These are phyloP conservation scores for Irpex sp. DNA, from an alignment of 1,284 basidiomycete genomes.

Conservation along the genomic window DNA sequence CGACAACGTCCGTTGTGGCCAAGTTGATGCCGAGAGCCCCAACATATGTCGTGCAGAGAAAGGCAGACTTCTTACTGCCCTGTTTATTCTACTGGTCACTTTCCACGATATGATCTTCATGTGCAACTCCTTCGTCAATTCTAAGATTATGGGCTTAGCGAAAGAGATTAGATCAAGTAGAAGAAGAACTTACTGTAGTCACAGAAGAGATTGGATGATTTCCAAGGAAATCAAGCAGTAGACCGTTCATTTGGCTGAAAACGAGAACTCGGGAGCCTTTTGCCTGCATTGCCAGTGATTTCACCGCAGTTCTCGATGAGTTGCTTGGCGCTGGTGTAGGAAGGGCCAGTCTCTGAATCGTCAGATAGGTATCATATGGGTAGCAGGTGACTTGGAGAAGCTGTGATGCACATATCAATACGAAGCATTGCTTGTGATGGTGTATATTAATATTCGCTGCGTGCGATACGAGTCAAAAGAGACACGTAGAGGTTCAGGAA, in stretches of 20 bases:
- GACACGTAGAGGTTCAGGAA: too few species aligned
- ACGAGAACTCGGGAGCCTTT: constrained; percentile 96
- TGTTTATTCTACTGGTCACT: constrained; percentile 99
- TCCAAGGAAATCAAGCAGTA: constrained; percentile 89
- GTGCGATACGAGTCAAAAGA: too few species aligned
- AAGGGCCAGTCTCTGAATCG: constrained; percentile 85
- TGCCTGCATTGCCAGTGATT: constrained; percentile 93
- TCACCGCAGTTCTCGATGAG: constrained; percentile 94
- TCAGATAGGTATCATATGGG: neutral
- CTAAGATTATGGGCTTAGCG: constrained; percentile 35
- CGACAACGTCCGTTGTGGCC: constrained; percentile 92
- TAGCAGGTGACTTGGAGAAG: constrained; percentile 1
- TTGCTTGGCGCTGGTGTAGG: constrained; percentile 98
- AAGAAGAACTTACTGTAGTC: constrained; percentile 62
- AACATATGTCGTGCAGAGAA: constrained; percentile 96
- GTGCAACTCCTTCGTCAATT: constrained; percentile 92
- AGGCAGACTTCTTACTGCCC: constrained; percentile 94
- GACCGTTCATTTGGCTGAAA: constrained; percentile 99
- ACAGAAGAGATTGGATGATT: constrained; percentile 97
- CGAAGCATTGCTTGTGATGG: constrained; percentile 66
- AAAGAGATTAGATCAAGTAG: too few species aligned
- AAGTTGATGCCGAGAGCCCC: constrained; percentile 98
- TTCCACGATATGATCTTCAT: constrained; percentile 92
- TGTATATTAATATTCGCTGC: constrained; percentile 79
- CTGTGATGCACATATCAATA: neutral